These are phyloP conservation scores for Flammula alnicola DNA, from an alignment of 1,284 basidiomycete species.

Conservation along the genomic window DNA sequence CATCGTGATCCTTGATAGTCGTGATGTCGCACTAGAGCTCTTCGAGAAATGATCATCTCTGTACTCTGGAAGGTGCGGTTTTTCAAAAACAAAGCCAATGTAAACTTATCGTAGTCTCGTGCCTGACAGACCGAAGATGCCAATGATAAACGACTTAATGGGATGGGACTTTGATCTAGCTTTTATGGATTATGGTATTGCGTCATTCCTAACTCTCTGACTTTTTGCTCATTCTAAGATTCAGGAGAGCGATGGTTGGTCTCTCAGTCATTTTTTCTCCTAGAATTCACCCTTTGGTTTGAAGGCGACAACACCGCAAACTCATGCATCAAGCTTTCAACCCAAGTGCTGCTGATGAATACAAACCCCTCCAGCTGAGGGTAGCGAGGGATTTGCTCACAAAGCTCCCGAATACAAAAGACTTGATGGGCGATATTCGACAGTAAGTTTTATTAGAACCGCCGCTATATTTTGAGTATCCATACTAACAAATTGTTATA, in stretches of 20 bases:
- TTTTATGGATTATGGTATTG: not conserved
- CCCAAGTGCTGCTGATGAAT: not conserved
- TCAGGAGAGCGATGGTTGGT: not conserved
- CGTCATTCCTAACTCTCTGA: too few species aligned
- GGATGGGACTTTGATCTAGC: not conserved
- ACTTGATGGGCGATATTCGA: too few species aligned
- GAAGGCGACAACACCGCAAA: not conserved
- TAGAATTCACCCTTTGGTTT: not conserved
- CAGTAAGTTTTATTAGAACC: too few species aligned
- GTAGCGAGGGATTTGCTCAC: too few species aligned
- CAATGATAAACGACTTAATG: too few species aligned
- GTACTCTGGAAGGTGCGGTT: not conserved
- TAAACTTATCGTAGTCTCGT: not conserved
- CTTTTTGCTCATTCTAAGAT: too few species aligned
- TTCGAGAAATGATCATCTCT: not conserved
- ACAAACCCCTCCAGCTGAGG: not conserved
- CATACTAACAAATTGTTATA: too few species aligned
- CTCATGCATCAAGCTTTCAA: not conserved
- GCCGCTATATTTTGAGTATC: too few species aligned
- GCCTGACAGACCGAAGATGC: not conserved
- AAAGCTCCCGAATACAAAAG: too few species aligned
- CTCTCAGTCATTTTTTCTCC: not conserved
- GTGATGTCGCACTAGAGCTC: not conserved
- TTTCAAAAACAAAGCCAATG: not conserved
- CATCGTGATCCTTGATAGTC: constrained; percentile 1